Evolutionary conservation across 176 grass and related monocot species (phyloP), one percentile per base, ranked within the genome.

Genomic region (Thalia dealbata): DNA sequence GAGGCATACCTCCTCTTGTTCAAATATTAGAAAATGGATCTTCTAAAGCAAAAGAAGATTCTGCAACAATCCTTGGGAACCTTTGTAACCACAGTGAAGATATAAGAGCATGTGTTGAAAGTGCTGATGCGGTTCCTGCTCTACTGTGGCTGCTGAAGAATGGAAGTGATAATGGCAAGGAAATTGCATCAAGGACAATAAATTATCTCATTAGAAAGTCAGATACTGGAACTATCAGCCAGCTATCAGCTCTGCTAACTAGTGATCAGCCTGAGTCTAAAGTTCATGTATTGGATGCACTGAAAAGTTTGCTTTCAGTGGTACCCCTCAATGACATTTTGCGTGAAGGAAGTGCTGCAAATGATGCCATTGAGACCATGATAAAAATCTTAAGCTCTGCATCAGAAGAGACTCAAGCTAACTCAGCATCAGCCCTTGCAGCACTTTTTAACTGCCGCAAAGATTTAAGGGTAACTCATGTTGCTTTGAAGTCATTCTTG

Each of bases 31-130:
- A 99, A 91, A 99, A 88, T 10, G 95, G 95, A 41, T 91, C 90
- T 76, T 84, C 90, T 26, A 99, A 99, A 89, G 90, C 95, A 77
- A 99, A 95, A 88, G 95, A 99, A 99, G 95, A 99, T 91, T 92
- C 95, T 80, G 95, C 95, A 74, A 95, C 62, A 71, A 99, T 99
- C 82, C 80, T 99, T 80, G 95, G 95, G 27, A 99, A 99, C 73
- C 81, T 99, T n/a, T 99, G 95, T 84, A 99, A 95, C 65, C 95
- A 99, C 80, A 99, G 95, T 80, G 95, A 99, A 85, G 95, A 99
- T 75, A 99, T 99, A 80, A 82, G 95, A 66, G 95, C 95, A 73
- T 99, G 95, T 75, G 95, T 99, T 70, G 90, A 99, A 87, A 95
- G 90, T 83, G 95, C 95, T 67, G 95, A 99, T 87, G 95, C 95